Base-by-base conservation (phyloP, 2,329 filamentous ascomycete species). In the Colletotrichum salicis region DNA sequence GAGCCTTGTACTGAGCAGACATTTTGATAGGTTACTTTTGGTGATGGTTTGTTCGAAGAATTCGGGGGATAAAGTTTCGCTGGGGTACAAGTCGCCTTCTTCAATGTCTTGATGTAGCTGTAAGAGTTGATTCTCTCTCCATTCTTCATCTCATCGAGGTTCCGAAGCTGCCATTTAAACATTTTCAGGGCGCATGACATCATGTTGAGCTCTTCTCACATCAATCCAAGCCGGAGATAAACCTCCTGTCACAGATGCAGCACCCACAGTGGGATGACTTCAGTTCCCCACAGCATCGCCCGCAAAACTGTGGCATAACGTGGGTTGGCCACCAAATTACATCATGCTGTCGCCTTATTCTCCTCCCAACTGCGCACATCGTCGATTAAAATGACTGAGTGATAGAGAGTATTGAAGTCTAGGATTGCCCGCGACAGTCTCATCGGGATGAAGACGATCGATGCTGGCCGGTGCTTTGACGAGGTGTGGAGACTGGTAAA, bases 191-290 rank as follows among this genome's bases (percentile, higher is more conserved):
- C 54, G 45, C 45, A 69, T 71, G 69, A 71, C 69, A 71, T 71
- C 69, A 71, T 69, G 59, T 51, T 10, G 54, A n/a, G 13, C 54
- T 64, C 69, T 27, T 60, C 59, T 71, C 69, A 69, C 65, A 68
- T 69, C 69, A 71, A 63, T 15, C 41, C n/a, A 24, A 27, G 31
- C 35, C 55, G 59, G 69, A 69, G 54, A 29, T 4, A 56, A 64
- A n/a, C 7, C 45, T 71, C 65, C 65, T 29, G 22, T 59, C 69
- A 63, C 55, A 51, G 15, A 52, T 48, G 51, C 57, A 55, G 48
- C 64, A 60, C 56, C 67, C 67, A 67, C 64, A 59, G 69, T 19
- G 59, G 65, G 33, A 71, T 71, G 69, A 71, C 69, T 71, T 71
- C 69, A 71, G 69, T 59, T 69, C 65, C 59, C 69, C 69, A 71